Base-by-base conservation (phyloP, 176 grass and related monocot species). In the Poa pratensis region DNA sequence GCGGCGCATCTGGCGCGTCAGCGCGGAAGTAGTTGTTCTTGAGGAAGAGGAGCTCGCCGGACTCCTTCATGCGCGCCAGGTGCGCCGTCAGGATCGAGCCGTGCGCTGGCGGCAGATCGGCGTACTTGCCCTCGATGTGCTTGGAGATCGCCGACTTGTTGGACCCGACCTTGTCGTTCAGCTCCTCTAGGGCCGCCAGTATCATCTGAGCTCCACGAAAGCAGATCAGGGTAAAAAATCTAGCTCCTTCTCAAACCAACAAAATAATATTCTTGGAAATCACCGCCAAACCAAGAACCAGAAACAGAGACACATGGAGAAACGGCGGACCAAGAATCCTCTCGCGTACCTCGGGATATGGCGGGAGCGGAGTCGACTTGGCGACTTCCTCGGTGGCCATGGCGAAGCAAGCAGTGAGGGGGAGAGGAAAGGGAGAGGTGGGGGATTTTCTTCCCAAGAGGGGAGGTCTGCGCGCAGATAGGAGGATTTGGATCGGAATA, bases 31-130 rank as follows among this genome's bases (percentile, higher is more conserved):
- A 97, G 82, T 90, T 95, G 61, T 95, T 95, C 75, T 93, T 95
- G 5, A 95, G 79, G 64, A 95, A 92, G 77, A 93, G 11, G 35
- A 98, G 84, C 83, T 98, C 89, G 28, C 93, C 91, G 49, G 87
- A 80, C 68, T 98, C 95, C 85, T 92, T 98, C 95, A 98, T 98
- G 48, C 95, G 93, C 40, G 91, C 68, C 52, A 98, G 89, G 81
- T 98, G 95, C 70, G 93, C 95, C 9, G 95, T 75, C 53, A 98
- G 93, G n/a, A 98, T 87, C 78, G 93, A 90, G 18, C 46, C 30
- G 77, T 95, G 92, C 39, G 91, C 85, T 54, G 92, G 87, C 0
- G 93, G 95, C 7, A 91, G 76, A 23, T 91, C 91, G 6, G 77
- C 89, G 66, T 95, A 87, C 80, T 93, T 93, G 7, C 54, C 73